A percentile compares a stretch with the other conserved stretches of the same genome.
These are phyloP conservation scores for Pseudogymnoascus sp. DNA, from an alignment of 2,329 filamentous ascomycete species.

Conservation along the genomic window DNA sequence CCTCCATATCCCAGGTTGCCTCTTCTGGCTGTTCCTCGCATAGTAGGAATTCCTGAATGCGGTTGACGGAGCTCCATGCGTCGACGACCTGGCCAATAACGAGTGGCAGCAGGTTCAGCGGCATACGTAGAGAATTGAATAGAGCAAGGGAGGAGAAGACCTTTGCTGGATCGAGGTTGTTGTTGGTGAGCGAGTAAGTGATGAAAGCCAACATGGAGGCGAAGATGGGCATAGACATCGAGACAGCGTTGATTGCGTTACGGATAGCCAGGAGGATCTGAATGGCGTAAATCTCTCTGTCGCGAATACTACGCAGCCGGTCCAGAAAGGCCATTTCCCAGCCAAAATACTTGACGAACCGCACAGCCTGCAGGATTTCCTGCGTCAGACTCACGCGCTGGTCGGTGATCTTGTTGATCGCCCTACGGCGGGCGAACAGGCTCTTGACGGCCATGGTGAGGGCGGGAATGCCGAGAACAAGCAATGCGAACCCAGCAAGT, in stretches of 20 bases:
- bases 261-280: slow-evolving; percentile 70
- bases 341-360: slow-evolving; percentile 94
- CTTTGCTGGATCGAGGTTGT: slow-evolving; percentile 63
- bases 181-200: slow-evolving; percentile 60
- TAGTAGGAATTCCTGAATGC: slow-evolving; percentile 81
- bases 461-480: slow-evolving; percentile 71
- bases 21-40: slow-evolving; percentile 80
- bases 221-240: slow-evolving; percentile 67
- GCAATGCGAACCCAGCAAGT: slow-evolving; percentile 76
- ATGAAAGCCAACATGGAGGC: slow-evolving; percentile 94
- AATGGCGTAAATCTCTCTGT: slow-evolving; percentile 73
- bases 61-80: slow-evolving; percentile 74
- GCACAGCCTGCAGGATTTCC: slow-evolving; percentile 82
- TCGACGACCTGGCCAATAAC: slow-evolving; percentile 87
- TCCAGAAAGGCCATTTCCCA: slow-evolving; percentile 87
- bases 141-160: slow-evolving; percentile 91
- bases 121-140: slow-evolving; percentile 87
- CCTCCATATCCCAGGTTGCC: slow-evolving; percentile 47
- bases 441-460: slow-evolving; percentile 71
- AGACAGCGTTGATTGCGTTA: slow-evolving; percentile 60
- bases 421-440: slow-evolving; percentile 66
- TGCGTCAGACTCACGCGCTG: slow-evolving; percentile 86
- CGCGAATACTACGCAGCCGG: slow-evolving; percentile 66
- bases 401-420: slow-evolving; percentile 91
- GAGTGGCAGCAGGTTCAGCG: slow-evolving; percentile 80